Evolutionary conservation across 768 basidiomycete genomes (phyloP).

Genomic region (Strobilomyces dryophilus): DNA sequence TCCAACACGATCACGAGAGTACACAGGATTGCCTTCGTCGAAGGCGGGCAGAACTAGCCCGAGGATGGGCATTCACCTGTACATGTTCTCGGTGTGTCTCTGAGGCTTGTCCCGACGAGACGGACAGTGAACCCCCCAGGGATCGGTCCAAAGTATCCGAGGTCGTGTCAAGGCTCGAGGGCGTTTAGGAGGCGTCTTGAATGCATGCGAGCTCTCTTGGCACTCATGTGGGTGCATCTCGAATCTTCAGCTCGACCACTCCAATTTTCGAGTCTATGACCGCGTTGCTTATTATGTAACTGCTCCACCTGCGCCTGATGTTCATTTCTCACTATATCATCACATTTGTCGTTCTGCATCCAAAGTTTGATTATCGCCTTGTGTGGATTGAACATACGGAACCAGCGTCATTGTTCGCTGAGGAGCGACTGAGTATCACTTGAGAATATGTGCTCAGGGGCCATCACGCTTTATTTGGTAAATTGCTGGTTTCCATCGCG

Average conservation of each 20-base stretch:
- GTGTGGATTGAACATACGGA: too few relatives aligned
- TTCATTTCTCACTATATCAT: slow-evolving; percentile 1
- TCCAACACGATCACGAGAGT: slow-evolving; percentile 50
- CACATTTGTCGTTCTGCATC: slow-evolving; percentile 7
- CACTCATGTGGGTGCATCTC: neutral
- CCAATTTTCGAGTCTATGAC: neutral
- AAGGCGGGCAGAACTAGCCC: slow-evolving; percentile 67
- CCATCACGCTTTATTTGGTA: too few relatives aligned
- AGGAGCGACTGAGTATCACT: too few relatives aligned
- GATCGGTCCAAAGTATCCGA: slow-evolving; percentile 51
- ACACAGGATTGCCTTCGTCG: slow-evolving; percentile 53
- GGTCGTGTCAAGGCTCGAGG: slow-evolving; percentile 31
- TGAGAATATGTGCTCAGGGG: too few relatives aligned
- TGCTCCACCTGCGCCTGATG: neutral
- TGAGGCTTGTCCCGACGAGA: slow-evolving; percentile 41
- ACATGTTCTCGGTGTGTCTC: slow-evolving; percentile 58
- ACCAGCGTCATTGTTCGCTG: too few relatives aligned
- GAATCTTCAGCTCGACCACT: neutral
- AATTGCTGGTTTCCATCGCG: slow-evolving; percentile 14
- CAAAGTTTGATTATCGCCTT: neutral
- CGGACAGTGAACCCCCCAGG: slow-evolving; percentile 34
- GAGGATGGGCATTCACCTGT: slow-evolving; percentile 83
- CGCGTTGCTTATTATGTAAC: neutral
- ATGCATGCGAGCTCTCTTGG: neutral
- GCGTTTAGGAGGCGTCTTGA: slow-evolving; percentile 9